Base-by-base conservation (phyloP, 1,139 yeast genomes). In the Kodamaea suecica region DNA sequence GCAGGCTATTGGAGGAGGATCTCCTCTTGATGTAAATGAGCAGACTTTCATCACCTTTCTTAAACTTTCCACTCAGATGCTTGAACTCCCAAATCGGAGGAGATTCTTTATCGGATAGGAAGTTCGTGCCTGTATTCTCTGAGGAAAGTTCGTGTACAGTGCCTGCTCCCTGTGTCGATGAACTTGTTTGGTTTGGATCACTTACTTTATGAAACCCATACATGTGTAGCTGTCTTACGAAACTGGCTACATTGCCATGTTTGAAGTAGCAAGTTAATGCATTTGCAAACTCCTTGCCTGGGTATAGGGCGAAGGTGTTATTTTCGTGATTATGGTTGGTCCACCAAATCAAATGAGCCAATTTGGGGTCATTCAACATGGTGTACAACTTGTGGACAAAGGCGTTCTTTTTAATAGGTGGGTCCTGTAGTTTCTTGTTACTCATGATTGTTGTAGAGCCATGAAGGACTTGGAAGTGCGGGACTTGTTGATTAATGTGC, bases 41-140 rank as follows among this genome's bases (percentile, higher is more conserved):
- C 8, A 80, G 69, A 30, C 72, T 78, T 40, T 80, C 78, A 52
- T 88, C 92, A 37, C 86, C 88, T 41, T 85, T 80, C 47, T 72
- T 76, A 59, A 90, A 90, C 39, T 71, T 65, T 5, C 94, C 95
- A 27, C 81, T 76, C 30, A 84, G 79, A 53, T 90, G 98, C 44
- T 82, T 81, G 61, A 90, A 90, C 58, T 86, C 95, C 97, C 97
- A 90, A 4, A 74, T 52, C 42, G 68, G 61, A 16, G 60, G 58
- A 25, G 48, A 39, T 36, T 55, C 63, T 34, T 59, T 52, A 31
- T 57, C 61, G 27, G 45, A 45, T 17, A 33, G 26, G 30, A 35
- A 42, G 34, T 42, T 31, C 8, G 9, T 17, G 19, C 9, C 10
- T 7, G 23, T 9, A 10, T 27, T 14, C 17, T 17, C 11, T 5